Conservation (phyloP, 192 early-diverging fungal genomes). For the Coemansia sp. region DNA sequence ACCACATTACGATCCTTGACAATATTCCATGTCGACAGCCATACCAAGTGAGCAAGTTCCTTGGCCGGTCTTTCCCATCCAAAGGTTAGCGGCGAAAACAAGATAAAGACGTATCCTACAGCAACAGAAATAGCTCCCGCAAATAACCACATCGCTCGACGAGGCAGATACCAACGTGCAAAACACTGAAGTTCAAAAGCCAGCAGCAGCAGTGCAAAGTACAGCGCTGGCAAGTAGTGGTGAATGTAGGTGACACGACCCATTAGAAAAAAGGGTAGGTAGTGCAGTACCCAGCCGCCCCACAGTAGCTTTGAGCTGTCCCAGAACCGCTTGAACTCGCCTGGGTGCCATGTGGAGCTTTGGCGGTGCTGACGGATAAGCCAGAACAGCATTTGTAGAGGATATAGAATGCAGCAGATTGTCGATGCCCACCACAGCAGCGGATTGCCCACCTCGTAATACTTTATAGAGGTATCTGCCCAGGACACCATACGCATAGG, state of each 20-base stretch:
- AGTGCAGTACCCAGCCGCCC: slow-evolving; percentile 78
- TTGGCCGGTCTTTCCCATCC: slow-evolving; percentile 64
- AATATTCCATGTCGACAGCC: slow-evolving; percentile 78
- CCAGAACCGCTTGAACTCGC: slow-evolving; percentile 54
- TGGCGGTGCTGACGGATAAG: slow-evolving; percentile 20
- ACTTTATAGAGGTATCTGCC: slow-evolving; percentile 68
- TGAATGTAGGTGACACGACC: slow-evolving; percentile 87
- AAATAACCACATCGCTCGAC: slow-evolving; percentile 20
- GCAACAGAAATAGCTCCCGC: slow-evolving; percentile 1
- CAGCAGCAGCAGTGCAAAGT: slow-evolving; percentile 75
- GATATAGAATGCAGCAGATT: slow-evolving; percentile 15
- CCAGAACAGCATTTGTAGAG: slow-evolving; percentile 32
- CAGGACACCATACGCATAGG: slow-evolving; percentile 82
- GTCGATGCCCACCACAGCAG: slow-evolving; percentile 79
- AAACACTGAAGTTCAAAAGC: slow-evolving; percentile 75
- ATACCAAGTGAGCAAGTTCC: slow-evolving; percentile 57
- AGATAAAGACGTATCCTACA: slow-evolving; percentile 57
- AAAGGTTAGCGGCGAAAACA: slow-evolving; percentile 74
- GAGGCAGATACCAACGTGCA: slow-evolving; percentile 44
- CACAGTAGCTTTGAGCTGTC: slow-evolving; percentile 76
- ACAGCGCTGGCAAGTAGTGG: slow-evolving; percentile 83
- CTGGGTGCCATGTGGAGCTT: not conserved
- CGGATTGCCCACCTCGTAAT: slow-evolving; percentile 88
- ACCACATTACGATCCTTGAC: slow-evolving; percentile 15
- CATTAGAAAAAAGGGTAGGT: slow-evolving; percentile 87